Conservation (phyloP, 805 yeast genomes). For the Gaillardinia entomophila region DNA sequence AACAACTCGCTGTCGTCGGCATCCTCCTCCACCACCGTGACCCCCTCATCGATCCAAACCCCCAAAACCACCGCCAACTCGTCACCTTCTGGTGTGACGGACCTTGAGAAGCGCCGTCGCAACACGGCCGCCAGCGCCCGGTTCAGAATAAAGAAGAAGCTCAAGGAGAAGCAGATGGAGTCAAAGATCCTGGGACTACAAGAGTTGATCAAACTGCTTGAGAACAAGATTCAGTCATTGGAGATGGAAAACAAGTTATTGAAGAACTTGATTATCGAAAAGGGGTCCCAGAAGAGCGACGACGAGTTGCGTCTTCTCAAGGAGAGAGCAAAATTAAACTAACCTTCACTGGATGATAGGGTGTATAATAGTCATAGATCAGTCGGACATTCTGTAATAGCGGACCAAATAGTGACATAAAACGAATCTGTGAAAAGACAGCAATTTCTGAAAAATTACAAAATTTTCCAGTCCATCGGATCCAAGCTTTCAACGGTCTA, state of each 20-base stretch:
- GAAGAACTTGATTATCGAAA: constrained; percentile 46
- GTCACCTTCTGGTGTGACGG: constrained; percentile 7
- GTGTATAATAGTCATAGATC: no score
- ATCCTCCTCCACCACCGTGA: neutral
- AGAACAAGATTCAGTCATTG: constrained; percentile 43
- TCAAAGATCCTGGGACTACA: constrained; percentile 36
- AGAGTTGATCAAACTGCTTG: constrained; percentile 40
- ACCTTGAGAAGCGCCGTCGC: constrained; percentile 47
- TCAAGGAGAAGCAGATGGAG: constrained; percentile 56
- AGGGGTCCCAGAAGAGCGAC: constrained; percentile 27
- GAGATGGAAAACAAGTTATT: constrained; percentile 60
- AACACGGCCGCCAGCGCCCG: constrained; percentile 65
- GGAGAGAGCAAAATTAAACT: constrained; percentile 25
- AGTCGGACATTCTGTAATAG: no score
- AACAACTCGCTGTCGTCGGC: constrained; percentile 1
- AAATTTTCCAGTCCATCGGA: no score
- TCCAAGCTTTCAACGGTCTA: no score
- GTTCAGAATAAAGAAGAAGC: constrained; percentile 56
- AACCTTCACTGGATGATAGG: no score
- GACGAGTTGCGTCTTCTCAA: constrained; percentile 30
- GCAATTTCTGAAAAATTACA: no score
- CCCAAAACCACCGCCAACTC: neutral
- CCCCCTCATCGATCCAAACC: neutral
- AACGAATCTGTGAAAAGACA: no score
- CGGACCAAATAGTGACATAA: no score